These are phyloP conservation scores for Aspergillus thermomutatus DNA, from an alignment of 2,329 filamentous ascomycete species.

Conservation along the genomic window DNA sequence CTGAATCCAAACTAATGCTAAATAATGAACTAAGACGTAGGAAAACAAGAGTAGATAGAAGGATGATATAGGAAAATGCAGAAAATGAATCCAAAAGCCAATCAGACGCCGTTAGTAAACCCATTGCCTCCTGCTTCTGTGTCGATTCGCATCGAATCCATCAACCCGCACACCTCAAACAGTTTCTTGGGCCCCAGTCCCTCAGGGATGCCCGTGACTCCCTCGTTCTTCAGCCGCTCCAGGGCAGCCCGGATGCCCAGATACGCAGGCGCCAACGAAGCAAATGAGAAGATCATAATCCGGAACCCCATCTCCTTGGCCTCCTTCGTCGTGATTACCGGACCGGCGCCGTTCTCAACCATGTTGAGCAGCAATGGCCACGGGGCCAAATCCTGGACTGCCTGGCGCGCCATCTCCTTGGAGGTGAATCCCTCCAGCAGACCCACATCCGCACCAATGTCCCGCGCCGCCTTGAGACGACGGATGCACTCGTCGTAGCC, in stretches of 20 bases:
- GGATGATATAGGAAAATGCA: too few relatives aligned
- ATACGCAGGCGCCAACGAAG: slow-evolving; percentile 35
- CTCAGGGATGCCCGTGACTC: slow-evolving; percentile 30
- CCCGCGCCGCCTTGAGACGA: slow-evolving; percentile 36
- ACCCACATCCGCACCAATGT: slow-evolving; percentile 39
- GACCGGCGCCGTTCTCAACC: slow-evolving; percentile 41
- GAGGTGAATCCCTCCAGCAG: slow-evolving; percentile 41
- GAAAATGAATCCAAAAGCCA: neutral
- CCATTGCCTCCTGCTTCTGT: slow-evolving; percentile 34
- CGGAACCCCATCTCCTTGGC: slow-evolving; percentile 41
- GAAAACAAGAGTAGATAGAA: too few relatives aligned
- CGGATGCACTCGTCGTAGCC: slow-evolving; percentile 41
- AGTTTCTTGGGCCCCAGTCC: slow-evolving; percentile 33
- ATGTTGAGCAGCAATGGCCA: slow-evolving; percentile 44
- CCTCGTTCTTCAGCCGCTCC: slow-evolving; percentile 33
- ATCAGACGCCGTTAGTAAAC: slow-evolving; percentile 26
- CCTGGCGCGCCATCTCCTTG: slow-evolving; percentile 33
- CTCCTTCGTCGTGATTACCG: slow-evolving; percentile 36
- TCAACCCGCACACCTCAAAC: slow-evolving; percentile 41
- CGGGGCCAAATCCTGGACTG: slow-evolving; percentile 35
- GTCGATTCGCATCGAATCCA: slow-evolving; percentile 40
- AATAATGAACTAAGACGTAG: too few relatives aligned
- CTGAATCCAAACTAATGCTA: too few relatives aligned
- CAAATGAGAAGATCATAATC: slow-evolving; percentile 43
- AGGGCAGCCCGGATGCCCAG: slow-evolving; percentile 33